These are phyloP conservation scores for Umbellularia californica DNA, from an alignment of 164 flowering plant species.

Conservation along the genomic window DNA sequence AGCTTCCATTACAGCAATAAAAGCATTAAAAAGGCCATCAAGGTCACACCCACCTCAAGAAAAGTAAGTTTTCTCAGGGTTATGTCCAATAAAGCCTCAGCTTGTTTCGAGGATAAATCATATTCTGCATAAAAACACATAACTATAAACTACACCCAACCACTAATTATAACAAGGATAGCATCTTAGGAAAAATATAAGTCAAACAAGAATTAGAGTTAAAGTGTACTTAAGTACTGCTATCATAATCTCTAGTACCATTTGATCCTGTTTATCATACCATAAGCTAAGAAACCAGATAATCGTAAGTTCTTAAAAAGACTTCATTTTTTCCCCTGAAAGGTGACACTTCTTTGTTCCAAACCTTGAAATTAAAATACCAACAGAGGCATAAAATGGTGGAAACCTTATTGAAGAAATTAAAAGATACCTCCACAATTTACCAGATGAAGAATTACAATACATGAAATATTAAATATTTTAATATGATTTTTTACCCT, in stretches of 20 bases:
- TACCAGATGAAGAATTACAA: neutral
- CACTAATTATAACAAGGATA: neutral
- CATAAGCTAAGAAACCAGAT: too few relatives aligned
- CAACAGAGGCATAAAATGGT: neutral
- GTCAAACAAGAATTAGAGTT: neutral
- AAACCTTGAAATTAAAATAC: neutral
- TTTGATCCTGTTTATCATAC: too few relatives aligned
- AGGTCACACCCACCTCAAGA: conserved; percentile 58
- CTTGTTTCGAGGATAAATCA: conserved; percentile 81
- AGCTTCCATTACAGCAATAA: neutral
- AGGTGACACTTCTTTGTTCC: neutral
- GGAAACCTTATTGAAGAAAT: neutral
- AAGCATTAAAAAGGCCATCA: neutral
- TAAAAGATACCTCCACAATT: neutral
- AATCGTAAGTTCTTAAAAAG: neutral
- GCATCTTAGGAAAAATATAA: neutral
- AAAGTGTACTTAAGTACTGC: neutral
- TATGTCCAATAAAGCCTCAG: conserved; percentile 90
- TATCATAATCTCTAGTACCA: too few relatives aligned
- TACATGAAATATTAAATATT: neutral
- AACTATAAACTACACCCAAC: too few relatives aligned
- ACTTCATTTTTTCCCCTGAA: too few relatives aligned
- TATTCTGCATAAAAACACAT: conserved; percentile 44
- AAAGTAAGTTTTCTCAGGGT: conserved; percentile 68
- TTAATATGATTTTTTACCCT: conserved; percentile 31